Conservation (phyloP, 192 early-diverging fungal species). For the Irineochytrium annulatum region DNA sequence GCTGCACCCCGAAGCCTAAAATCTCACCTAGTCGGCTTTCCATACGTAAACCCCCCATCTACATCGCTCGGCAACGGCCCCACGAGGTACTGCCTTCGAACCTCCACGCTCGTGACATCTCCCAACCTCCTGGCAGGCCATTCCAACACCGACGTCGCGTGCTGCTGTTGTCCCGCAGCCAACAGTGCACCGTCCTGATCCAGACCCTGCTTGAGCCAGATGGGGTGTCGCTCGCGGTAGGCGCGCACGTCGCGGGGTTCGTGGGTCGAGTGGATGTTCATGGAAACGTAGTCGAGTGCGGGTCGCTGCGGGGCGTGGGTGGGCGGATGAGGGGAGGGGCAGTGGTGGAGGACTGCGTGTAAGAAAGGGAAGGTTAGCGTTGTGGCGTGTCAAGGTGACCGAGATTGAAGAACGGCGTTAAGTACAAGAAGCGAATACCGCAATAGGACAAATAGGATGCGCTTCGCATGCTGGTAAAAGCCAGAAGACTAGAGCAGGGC, state of each 20-base stretch:
- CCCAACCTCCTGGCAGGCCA: too few relatives aligned
- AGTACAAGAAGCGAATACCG: too few relatives aligned
- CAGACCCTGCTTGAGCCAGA: slow-evolving; percentile 45
- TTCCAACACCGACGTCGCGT: too few relatives aligned
- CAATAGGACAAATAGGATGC: too few relatives aligned
- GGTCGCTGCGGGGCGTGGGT: slow-evolving; percentile 38
- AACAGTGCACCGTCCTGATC: slow-evolving; percentile 18
- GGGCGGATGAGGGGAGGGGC: slow-evolving; percentile 39
- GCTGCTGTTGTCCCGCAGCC: too few relatives aligned
- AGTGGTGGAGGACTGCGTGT: slow-evolving; percentile 46
- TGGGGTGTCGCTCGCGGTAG: slow-evolving; percentile 45
- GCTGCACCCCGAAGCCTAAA: not conserved
- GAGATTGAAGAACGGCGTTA: too few relatives aligned
- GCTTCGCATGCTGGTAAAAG: too few relatives aligned
- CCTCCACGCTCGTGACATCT: slow-evolving; percentile 14
- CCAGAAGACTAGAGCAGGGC: too few relatives aligned
- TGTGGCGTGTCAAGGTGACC: too few relatives aligned
- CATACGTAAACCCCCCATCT: slow-evolving; percentile 48
- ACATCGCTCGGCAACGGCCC: slow-evolving; percentile 47
- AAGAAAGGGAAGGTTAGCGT: too few relatives aligned
- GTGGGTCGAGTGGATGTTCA: slow-evolving; percentile 50
- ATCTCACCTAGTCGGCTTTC: slow-evolving; percentile 52
- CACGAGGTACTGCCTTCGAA: slow-evolving; percentile 18
- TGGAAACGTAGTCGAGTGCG: slow-evolving; percentile 54
- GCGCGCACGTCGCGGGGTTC: slow-evolving; percentile 37